Base-by-base conservation (phyloP, 78 protist species). In the Thecamonas trahens region DNA sequence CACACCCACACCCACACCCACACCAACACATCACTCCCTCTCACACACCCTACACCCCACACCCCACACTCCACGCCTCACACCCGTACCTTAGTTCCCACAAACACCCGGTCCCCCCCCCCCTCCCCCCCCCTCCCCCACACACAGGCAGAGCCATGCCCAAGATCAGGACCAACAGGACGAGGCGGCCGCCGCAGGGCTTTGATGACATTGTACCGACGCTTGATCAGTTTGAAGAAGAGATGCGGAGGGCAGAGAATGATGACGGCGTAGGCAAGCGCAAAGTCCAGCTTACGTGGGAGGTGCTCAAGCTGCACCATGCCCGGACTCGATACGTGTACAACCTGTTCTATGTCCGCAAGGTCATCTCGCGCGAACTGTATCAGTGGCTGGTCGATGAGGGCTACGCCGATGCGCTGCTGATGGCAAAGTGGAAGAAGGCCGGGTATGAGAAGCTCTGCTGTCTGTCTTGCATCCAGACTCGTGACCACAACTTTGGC, bases 361-460 rank as follows among this genome's bases (percentile, higher is more conserved):
- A 69, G 69, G 66, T 31, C 15, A 94, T 94, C 44, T 42, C 81
- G 13, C 29, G 76, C 47, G 92, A 90, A 28, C 55, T 94, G 45
- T 94, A 92, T 45, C 94, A 94, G 1, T 94, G 13, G 29, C 85
- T 90, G 78, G 60, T 92, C 31, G 40, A 55, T 28, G 77, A 89
- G 66, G 67, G 71, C 15, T 61, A 75, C 60, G 96, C 90, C 1
- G 97, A 94, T 50, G 59, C 65, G 14, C 52, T 53, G 20, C 84
- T 94, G 32, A 92, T 94, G n/a, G 97, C 96, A 5, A 94, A 94
- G 50, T 94, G 97, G 97, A 94, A 94, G 82, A 93, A 93, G 74
- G 73, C 62, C 6, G 97, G 98, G 18, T 95, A 84, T 58, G 95
- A 95, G 61, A 37, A 70, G 24, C 80, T 95, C 31, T 95, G 98